Percentiles rank a stretch among this genome's conserved stretches.
Evolutionary conservation across 1,284 basidiomycete species (phyloP).

Genomic region (Sporisorium reilianum): DNA sequence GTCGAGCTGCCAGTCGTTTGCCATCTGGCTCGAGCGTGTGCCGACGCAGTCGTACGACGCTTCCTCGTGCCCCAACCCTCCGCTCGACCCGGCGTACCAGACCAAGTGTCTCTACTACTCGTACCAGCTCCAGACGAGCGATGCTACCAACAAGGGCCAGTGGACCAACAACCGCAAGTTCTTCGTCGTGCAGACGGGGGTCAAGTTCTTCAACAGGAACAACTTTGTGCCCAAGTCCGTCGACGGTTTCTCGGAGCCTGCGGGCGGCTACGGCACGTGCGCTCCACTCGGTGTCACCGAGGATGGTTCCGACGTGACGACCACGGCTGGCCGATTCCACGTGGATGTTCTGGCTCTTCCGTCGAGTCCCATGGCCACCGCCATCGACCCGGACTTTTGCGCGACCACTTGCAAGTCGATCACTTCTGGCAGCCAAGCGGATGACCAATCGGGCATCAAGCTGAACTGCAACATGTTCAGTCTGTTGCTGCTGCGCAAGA

Average conservation of each 20-base stretch:
- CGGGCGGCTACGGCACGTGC: neutral
- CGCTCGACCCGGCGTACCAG: neutral
- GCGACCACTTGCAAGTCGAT: neutral
- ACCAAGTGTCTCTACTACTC: constrained; percentile 11
- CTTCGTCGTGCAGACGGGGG: neutral
- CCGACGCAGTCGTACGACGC: neutral
- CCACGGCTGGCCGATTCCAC: neutral
- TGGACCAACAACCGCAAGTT: constrained; percentile 9
- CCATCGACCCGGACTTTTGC: constrained; percentile 4
- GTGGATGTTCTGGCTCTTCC: neutral
- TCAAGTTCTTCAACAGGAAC: constrained; percentile 1
- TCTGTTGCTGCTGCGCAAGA: neutral
- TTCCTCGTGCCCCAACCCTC: neutral
- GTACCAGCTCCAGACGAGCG: neutral
- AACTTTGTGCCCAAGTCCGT: neutral
- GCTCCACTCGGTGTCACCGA: neutral
- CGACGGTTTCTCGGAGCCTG: neutral
- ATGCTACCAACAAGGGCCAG: constrained; percentile 6
- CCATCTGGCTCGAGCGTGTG: constrained; percentile 6
- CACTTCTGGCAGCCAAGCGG: neutral
- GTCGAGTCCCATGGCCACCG: constrained; percentile 1
- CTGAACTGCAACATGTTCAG: constrained; percentile 14
- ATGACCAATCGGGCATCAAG: neutral
- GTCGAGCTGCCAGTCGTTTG: constrained; percentile 3
- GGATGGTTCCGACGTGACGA: neutral